phyloP scores from a whole-genome alignment of 2,329 filamentous ascomycete genomes.

The Neoascochyta sp. region DNA sequence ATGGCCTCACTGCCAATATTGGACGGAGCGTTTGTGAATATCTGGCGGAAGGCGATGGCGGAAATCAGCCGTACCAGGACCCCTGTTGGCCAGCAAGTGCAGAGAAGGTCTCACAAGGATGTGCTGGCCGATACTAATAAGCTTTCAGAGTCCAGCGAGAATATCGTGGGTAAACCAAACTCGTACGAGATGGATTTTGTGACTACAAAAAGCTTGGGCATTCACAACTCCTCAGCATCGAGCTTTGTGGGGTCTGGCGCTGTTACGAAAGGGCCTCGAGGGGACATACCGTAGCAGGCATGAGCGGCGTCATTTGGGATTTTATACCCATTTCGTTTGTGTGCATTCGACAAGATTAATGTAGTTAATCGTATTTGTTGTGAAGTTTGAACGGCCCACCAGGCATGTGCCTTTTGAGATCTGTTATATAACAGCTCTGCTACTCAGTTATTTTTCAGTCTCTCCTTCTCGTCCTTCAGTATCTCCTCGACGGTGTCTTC shows the following conservation, averaged over 20 bases:
- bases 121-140: background rate
- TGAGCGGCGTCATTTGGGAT: no score
- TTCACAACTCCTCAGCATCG: no score
- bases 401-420: no score
- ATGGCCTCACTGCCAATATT: constrained; percentile 1
- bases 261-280: no score
- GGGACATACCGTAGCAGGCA: no score
- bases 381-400: no score
- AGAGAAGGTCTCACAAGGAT: background rate
- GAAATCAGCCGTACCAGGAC: background rate
- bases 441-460: constrained; percentile 5
- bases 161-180: constrained; percentile 1
- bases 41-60: background rate
- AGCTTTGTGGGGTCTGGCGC: no score
- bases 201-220: no score
- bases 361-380: no score
- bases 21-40: background rate
- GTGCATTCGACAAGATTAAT: no score
- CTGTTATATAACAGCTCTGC: no score
- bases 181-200: constrained; percentile 1
- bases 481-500: constrained; percentile 41
- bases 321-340: no score
- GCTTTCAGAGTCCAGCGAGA: constrained; percentile 1
- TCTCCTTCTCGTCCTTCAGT: constrained; percentile 21
- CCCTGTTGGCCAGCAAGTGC: background rate